A percentile compares a stretch with the other conserved stretches of the same genome.
These are phyloP conservation scores for Botryotinia calthae DNA, from an alignment of 2,329 filamentous ascomycete species.

Conservation along the genomic window DNA sequence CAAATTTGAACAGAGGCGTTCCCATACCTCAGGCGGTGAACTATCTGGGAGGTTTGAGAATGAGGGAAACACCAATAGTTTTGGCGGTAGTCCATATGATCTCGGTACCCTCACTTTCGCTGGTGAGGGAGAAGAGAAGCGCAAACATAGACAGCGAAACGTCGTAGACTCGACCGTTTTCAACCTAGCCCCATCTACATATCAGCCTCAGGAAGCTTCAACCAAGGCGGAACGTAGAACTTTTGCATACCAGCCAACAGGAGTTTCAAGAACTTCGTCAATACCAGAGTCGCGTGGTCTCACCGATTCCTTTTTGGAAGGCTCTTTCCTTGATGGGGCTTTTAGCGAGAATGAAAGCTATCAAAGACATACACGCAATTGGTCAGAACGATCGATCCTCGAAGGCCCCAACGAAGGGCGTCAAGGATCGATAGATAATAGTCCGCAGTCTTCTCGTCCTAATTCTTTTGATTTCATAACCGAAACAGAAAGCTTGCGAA, in stretches of 20 bases:
- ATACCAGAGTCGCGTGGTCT: slow-evolving; percentile 58
- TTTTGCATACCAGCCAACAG: slow-evolving; percentile 34
- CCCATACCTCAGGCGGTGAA: slow-evolving; percentile 29
- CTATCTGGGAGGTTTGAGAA: slow-evolving; percentile 20
- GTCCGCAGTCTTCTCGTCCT: slow-evolving; percentile 39
- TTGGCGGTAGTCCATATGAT: slow-evolving; percentile 32
- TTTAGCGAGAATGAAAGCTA: slow-evolving; percentile 49
- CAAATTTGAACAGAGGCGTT: slow-evolving; percentile 61
- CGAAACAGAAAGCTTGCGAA: slow-evolving; percentile 50
- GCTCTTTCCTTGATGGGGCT: slow-evolving; percentile 71
- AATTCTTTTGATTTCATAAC: slow-evolving; percentile 54
- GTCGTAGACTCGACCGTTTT: slow-evolving; percentile 44
- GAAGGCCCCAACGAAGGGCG: slow-evolving; percentile 47
- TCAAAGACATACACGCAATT: slow-evolving; percentile 45
- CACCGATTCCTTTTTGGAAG: slow-evolving; percentile 71
- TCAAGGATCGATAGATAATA: slow-evolving; percentile 28
- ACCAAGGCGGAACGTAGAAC: slow-evolving; percentile 32
- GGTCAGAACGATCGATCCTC: slow-evolving; percentile 56
- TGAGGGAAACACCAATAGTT: slow-evolving; percentile 30
- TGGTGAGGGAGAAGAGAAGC: slow-evolving; percentile 45
- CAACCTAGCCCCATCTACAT: slow-evolving; percentile 32
- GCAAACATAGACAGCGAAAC: slow-evolving; percentile 47
- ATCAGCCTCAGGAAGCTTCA: slow-evolving; percentile 27
- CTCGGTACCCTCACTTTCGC: slow-evolving; percentile 27
- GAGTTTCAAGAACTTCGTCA: slow-evolving; percentile 32